These are phyloP conservation scores for Lithospermum erythrorhizon DNA, from an alignment of 257 asterid species.

Conservation along the genomic window DNA sequence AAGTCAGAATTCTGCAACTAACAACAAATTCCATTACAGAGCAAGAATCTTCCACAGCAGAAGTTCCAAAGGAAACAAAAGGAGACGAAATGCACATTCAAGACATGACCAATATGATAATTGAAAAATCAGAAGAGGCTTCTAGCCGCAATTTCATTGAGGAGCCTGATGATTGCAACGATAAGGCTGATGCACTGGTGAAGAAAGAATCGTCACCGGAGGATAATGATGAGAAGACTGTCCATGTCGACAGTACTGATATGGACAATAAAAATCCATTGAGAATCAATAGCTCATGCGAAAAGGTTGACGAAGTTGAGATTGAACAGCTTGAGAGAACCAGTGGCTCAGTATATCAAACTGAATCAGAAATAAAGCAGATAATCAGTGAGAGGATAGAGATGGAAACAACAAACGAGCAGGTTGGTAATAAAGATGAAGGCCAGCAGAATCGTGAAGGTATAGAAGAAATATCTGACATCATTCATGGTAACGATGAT, in stretches of 20 bases:
- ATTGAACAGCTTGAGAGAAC: background rate
- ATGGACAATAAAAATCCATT: constrained; percentile 17
- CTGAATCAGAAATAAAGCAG: background rate
- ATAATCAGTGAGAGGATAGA: background rate
- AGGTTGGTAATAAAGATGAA: background rate
- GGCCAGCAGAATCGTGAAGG: background rate
- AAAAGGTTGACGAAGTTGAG: background rate
- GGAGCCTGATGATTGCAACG: constrained; percentile 2
- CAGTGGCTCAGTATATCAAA: background rate
- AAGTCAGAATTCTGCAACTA: background rate
- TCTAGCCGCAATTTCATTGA: background rate
- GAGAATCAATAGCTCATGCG: background rate
- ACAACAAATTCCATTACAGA: background rate
- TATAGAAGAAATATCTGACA: background rate
- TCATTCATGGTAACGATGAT: background rate
- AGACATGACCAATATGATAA: constrained; percentile 16
- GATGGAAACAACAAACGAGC: background rate
- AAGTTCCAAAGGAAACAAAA: background rate
- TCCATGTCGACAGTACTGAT: constrained; percentile 8
- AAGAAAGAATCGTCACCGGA: constrained; percentile 13
- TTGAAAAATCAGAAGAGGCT: constrained; percentile 8
- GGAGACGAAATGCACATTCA: constrained; percentile 14
- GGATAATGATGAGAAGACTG: constrained; percentile 16
- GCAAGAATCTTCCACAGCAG: background rate
- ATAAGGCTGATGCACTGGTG: constrained; percentile 6